Evolutionary conservation across 805 yeast species (phyloP), one percentile per base, ranked within the genome.

Genomic region (Starmera pachycereana): DNA sequence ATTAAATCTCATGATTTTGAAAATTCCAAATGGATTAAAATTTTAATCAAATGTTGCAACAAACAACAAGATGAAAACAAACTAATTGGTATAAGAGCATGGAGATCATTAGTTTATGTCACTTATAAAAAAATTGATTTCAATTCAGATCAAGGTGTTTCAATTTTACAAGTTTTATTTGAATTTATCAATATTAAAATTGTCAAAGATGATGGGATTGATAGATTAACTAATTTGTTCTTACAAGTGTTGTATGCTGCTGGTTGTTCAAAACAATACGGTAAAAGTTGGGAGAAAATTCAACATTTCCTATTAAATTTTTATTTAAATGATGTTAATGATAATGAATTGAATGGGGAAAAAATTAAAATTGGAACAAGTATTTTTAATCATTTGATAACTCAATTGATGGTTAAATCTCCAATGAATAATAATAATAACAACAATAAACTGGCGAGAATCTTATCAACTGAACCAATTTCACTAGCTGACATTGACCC

Each of bases 81-180:
- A 19, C 29, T 33, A 8, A 2, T 37, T 12, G 48, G 41, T 4
- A 12, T 50, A 13, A 40, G 31, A 13, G 12, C 46, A 6, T 50
- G 53, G 53, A 46, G 48, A 31, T 47, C 37, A 1, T 14, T 50
- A 4, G 27, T 48, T 8, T 45, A 45, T 27, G 37, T 44, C 8
- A 12, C 36, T 22, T 19, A 35, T 6, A 44, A 42, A 25, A 33
- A 43, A 3, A 12, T 41, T 12, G 42, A 42, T 4, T 19, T 34
- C 12, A 12, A n/a, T 8, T 8, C 6, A n/a, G n/a, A 12, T 22
- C 18, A 12, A 27, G 19, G 12, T 22, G 4, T 5, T 6, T 22
- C 27, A 8, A 22, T 22, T 22, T 22, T 22, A 22, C 7, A 22
- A 7, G 27, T 22, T 6, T 22, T 22, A 8, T 22, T 22, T 22